Percentiles rank a stretch among this genome's conserved stretches.
phyloP scores from a whole-genome alignment of 306 rosid genomes.

The Rubus idaeus region DNA sequence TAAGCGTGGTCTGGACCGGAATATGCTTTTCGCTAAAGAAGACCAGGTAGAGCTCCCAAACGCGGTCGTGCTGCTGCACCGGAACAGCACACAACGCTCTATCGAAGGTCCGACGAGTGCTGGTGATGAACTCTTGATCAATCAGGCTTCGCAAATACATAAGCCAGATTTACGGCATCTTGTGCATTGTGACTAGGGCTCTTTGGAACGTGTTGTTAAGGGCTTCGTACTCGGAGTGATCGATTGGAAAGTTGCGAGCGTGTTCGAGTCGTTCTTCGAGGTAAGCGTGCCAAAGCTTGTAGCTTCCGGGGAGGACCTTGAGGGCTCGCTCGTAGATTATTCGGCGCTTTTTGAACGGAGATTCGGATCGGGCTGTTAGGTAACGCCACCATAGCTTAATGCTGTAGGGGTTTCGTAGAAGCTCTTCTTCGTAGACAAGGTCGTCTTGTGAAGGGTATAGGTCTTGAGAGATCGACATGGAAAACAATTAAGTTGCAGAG shows the following conservation, averaged over 20 bases:
- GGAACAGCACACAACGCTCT: slow-evolving; percentile 81
- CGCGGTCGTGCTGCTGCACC: slow-evolving; percentile 83
- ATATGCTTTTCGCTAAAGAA: slow-evolving; percentile 77
- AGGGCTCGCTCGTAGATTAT: slow-evolving; percentile 85
- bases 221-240: slow-evolving; percentile 57
- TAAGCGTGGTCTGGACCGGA: slow-evolving; percentile 79
- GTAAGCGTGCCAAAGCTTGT: slow-evolving; percentile 92
- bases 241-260: slow-evolving; percentile 61
- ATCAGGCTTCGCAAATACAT: slow-evolving; percentile 72
- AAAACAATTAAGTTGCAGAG: neutral
- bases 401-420: slow-evolving; percentile 79
- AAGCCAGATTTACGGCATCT: slow-evolving; percentile 86
- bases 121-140: slow-evolving; percentile 51
- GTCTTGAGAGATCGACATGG: slow-evolving; percentile 39
- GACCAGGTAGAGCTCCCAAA: slow-evolving; percentile 78
- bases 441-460: slow-evolving; percentile 75
- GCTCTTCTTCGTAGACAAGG: slow-evolving; percentile 80
- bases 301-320: slow-evolving; percentile 86
- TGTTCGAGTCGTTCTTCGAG: slow-evolving; percentile 80
- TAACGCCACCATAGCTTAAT: slow-evolving; percentile 94
- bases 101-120: slow-evolving; percentile 67
- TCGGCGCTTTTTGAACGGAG: slow-evolving; percentile 69
- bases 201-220: slow-evolving; percentile 86
- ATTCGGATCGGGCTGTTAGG: slow-evolving; percentile 63
- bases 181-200: slow-evolving; percentile 88